Conservation (phyloP, 2,329 filamentous ascomycete species). For the Trichoderma simmonsii region DNA sequence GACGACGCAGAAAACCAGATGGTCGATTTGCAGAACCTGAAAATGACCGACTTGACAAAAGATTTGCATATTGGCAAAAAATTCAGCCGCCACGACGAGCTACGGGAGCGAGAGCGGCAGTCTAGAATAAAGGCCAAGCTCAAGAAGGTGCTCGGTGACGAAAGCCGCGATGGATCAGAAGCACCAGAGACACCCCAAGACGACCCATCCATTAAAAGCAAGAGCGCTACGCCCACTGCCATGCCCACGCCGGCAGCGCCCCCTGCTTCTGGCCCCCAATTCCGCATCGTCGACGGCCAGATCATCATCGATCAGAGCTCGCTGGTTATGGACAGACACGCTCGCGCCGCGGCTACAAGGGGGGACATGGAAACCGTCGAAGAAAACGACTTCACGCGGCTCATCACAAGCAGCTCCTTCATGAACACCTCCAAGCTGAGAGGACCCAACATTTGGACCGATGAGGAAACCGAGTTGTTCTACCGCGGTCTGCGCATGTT, state of each 20-base stretch:
- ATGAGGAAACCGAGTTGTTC: slow-evolving; percentile 70
- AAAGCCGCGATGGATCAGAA: slow-evolving; percentile 22
- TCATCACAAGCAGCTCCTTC: slow-evolving; percentile 67
- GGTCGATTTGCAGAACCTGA: slow-evolving; percentile 64
- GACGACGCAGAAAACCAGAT: slow-evolving; percentile 60
- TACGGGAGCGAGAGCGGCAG: slow-evolving; percentile 63
- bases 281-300: slow-evolving; percentile 67
- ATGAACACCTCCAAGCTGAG: slow-evolving; percentile 58
- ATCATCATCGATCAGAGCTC: slow-evolving; percentile 69
- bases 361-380: slow-evolving; percentile 61
- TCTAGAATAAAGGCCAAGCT: slow-evolving; percentile 33
- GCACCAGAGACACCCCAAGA: slow-evolving; percentile 20
- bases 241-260: slow-evolving; percentile 22
- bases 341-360: slow-evolving; percentile 52
- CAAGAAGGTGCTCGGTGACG: slow-evolving; percentile 27
- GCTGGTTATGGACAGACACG: slow-evolving; percentile 65
- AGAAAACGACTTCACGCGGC: slow-evolving; percentile 73
- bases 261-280: slow-evolving; percentile 46
- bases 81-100: slow-evolving; percentile 70
- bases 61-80: slow-evolving; percentile 70
- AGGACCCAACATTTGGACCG: slow-evolving; percentile 66
- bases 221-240: slow-evolving; percentile 19
- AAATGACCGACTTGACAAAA: slow-evolving; percentile 69
- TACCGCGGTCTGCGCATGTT: slow-evolving; percentile 73
- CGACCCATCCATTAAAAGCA: slow-evolving; percentile 12